phyloP scores from a whole-genome alignment of 768 basidiomycete genomes.

The Tulasnella calospora region DNA sequence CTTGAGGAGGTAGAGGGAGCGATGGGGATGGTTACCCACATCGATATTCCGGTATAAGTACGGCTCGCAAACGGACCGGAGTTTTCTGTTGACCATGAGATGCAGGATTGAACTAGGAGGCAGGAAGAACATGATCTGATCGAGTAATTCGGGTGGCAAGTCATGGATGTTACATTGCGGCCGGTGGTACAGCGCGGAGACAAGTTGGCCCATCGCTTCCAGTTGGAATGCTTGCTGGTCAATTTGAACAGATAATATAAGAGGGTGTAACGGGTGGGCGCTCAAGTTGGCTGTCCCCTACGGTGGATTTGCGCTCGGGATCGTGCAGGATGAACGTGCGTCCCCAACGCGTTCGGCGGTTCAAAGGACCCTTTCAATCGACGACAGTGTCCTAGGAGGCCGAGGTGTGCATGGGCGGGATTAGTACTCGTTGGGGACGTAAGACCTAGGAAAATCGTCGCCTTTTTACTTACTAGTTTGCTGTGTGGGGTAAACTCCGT shows the following conservation, averaged over 20 bases:
- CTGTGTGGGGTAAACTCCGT: not conserved
- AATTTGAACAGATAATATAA: too few species aligned
- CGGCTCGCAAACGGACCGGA: not conserved
- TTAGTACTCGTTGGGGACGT: not conserved
- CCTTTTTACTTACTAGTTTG: not conserved
- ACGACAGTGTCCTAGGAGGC: not conserved
- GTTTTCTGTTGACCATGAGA: not conserved
- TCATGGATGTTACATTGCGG: not conserved
- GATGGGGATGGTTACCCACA: not conserved
- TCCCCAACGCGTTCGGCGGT: not conserved
- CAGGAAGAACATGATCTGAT: not conserved
- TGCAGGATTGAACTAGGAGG: not conserved
- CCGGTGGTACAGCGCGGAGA: not conserved
- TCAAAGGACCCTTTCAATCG: not conserved
- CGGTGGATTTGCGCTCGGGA: too few species aligned
- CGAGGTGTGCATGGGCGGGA: not conserved
- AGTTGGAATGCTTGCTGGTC: too few species aligned
- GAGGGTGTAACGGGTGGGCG: too few species aligned
- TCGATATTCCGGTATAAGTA: not conserved
- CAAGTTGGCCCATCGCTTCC: not conserved
- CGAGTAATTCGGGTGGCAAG: not conserved
- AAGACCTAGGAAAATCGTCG: not conserved
- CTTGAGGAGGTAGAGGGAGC: not conserved
- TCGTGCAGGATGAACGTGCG: not conserved
- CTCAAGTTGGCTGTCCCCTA: too few species aligned